Percentiles rank a stretch among this genome's conserved stretches.
Conservation (phyloP, 106 monocot genomes). For the Acorus calamus region DNA sequence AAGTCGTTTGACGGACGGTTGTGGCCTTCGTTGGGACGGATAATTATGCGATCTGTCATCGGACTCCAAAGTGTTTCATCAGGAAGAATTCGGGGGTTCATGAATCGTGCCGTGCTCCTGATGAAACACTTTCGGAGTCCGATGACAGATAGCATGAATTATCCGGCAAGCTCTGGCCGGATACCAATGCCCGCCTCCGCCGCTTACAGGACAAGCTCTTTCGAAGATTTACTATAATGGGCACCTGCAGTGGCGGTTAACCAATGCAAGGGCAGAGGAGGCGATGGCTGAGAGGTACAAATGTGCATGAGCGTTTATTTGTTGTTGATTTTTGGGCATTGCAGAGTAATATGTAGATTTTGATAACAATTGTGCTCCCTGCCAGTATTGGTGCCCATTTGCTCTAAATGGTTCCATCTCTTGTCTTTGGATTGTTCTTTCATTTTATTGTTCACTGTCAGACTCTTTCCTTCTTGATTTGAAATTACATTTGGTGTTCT, state of each 20-base stretch:
- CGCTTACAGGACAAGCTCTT: slow-evolving; percentile 37
- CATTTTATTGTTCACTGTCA: no score
- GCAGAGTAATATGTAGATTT: no score
- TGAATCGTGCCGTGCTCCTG: slow-evolving; percentile 19
- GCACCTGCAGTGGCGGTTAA: slow-evolving; percentile 64
- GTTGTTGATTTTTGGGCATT: no score
- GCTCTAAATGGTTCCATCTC: no score
- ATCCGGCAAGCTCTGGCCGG: slow-evolving; percentile 76
- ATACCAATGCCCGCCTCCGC: slow-evolving; percentile 49
- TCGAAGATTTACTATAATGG: slow-evolving; percentile 58
- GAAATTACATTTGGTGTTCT: no score
- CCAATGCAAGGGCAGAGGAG: slow-evolving; percentile 44
- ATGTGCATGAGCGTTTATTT: no score
- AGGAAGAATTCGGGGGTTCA: slow-evolving; percentile 62
- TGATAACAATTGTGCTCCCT: no score
- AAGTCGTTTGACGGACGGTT: slow-evolving; percentile 41
- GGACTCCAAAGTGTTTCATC: slow-evolving; percentile 80
- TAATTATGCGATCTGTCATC: slow-evolving; percentile 46
- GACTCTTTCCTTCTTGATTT: no score
- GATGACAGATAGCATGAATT: no score
- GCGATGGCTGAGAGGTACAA: slow-evolving; percentile 36
- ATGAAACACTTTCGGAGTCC: no score
- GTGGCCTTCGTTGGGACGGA: slow-evolving; percentile 52
- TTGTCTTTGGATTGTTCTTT: no score
- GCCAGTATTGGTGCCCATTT: no score